Evolutionary conservation across 2,329 filamentous ascomycete genomes (phyloP), one percentile per base, ranked within the genome.

Genomic region (Fusarium multiceps): DNA sequence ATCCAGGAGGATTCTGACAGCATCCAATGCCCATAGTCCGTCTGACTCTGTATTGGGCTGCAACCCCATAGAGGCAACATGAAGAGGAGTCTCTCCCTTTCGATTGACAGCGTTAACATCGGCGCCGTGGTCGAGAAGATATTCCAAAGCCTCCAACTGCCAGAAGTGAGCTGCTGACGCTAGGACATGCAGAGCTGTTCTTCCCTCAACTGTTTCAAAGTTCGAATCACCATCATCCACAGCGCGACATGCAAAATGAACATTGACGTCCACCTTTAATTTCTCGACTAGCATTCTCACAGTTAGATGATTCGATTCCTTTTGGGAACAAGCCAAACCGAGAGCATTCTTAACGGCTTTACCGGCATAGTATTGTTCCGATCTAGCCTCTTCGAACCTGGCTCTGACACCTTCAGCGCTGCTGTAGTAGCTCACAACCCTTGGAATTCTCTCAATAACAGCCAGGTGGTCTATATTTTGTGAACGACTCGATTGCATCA

Each of bases 151-250:
- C 8, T 70, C 56, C 9, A 70, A 1, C 13, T 74, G 63, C 72
- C 72, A 74, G 49, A 66, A 66, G 11, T 45, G 11, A 13, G 55
- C 45, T 4, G 49, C 70, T 10, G 63, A 55, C 4, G 72, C 72
- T 3, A 74, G 57, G 1, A 70, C 8, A 46, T 74, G 72, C 2
- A 74, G 57, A 16, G 68, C 70, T 3, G 65, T 73, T 2, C 46
- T 53, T 16, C 69, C 68, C 11, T 43, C 34, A 11, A 20, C 14
- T 4, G 53, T 34, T 3, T 55, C 23, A 1, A 16, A 4, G 2
- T 4, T 42, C 3, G 10, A 18, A 4, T 21, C 4, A 4, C 23
- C n/a, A 12, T 4, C 6, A 4, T 62, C 23, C 3, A 8, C 16
- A 2, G 20, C 2, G 3, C 11, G 25, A 23, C 18, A 28, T 4